Conservation (phyloP, 164 flowering plant species). For the Aristolochia fimbriata region DNA sequence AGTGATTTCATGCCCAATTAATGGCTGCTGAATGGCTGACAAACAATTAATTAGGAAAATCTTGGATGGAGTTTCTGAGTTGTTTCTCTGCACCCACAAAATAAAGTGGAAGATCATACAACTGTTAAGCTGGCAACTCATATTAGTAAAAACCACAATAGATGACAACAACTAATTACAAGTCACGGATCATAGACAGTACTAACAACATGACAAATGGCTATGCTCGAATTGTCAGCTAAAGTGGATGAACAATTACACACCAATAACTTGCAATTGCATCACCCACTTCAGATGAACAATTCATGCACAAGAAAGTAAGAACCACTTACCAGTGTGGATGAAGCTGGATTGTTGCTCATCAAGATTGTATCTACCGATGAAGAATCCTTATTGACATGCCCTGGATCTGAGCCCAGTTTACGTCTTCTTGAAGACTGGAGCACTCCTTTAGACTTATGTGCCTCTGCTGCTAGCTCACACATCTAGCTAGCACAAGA, state of each 20-base stretch:
- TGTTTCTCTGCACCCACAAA: constrained; percentile 10
- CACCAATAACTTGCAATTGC: background rate
- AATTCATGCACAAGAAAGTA: background rate
- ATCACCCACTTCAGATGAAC: background rate
- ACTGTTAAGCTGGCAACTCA: too few relatives aligned
- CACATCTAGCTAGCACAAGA: constrained; percentile 49
- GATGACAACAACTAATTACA: too few relatives aligned
- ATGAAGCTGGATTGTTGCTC: constrained; percentile 24
- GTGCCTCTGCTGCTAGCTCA: constrained; percentile 94
- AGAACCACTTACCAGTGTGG: constrained; percentile 13
- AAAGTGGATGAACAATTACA: too few relatives aligned
- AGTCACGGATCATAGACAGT: too few relatives aligned
- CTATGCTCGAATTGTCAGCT: too few relatives aligned
- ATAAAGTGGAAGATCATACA: background rate
- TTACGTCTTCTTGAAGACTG: constrained; percentile 57
- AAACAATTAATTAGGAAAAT: constrained; percentile 92
- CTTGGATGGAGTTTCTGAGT: constrained; percentile 59
- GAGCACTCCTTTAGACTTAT: constrained; percentile 64
- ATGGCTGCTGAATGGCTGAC: constrained; percentile 81
- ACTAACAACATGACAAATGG: too few relatives aligned
- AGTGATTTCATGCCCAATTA: constrained; percentile 65
- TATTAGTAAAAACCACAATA: too few relatives aligned
- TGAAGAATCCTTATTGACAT: constrained; percentile 39
- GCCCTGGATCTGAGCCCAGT: constrained; percentile 52
- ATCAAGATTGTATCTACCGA: constrained; percentile 77